Conservation (phyloP, 2,329 filamentous ascomycete species). For the Ophiocordyceps sinensis region DNA sequence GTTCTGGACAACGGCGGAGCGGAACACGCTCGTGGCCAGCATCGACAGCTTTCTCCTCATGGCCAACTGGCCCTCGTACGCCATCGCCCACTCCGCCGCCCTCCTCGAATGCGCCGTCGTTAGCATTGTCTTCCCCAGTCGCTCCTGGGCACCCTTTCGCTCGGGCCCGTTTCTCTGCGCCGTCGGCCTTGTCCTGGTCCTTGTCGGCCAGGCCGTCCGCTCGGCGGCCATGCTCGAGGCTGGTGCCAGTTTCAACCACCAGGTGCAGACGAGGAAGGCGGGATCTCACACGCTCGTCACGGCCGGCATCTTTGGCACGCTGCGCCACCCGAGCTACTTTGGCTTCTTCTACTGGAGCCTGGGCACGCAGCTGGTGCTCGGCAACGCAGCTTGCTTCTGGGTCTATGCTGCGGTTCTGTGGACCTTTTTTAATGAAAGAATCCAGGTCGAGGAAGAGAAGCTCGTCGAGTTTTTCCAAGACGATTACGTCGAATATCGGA, state of each 20-base stretch:
- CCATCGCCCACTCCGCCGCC: conserved; percentile 65
- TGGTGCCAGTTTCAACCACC: conserved; percentile 83
- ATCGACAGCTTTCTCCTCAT: conserved; percentile 70
- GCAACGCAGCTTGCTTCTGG: conserved; percentile 66
- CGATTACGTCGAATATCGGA: conserved; percentile 63
- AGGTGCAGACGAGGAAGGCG: conserved; percentile 57
- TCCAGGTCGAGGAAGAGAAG: conserved; percentile 63
- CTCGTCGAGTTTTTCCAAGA: conserved; percentile 71
- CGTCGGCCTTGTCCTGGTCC: conserved; percentile 49
- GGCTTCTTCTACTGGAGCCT: conserved; percentile 98
- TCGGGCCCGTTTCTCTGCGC: conserved; percentile 27
- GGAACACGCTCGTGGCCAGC: conserved; percentile 62
- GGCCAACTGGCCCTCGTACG: conserved; percentile 73
- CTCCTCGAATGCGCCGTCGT: conserved; percentile 57
- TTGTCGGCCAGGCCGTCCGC: conserved; percentile 59
- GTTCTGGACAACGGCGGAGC: conserved; percentile 76
- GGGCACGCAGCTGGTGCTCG: conserved; percentile 83
- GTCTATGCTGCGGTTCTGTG: conserved; percentile 66
- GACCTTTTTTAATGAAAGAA: conserved; percentile 67
- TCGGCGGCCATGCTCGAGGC: conserved; percentile 82
- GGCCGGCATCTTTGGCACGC: conserved; percentile 57
- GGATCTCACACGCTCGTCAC: conserved; percentile 68
- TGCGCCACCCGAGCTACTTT: conserved; percentile 89
- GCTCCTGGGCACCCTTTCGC: conserved; percentile 30
- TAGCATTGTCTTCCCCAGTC: conserved; percentile 36